Evolutionary conservation across 2,329 filamentous ascomycete genomes (phyloP), one percentile per base, ranked within the genome.

Genomic region (Phyllosticta capitalensis): DNA sequence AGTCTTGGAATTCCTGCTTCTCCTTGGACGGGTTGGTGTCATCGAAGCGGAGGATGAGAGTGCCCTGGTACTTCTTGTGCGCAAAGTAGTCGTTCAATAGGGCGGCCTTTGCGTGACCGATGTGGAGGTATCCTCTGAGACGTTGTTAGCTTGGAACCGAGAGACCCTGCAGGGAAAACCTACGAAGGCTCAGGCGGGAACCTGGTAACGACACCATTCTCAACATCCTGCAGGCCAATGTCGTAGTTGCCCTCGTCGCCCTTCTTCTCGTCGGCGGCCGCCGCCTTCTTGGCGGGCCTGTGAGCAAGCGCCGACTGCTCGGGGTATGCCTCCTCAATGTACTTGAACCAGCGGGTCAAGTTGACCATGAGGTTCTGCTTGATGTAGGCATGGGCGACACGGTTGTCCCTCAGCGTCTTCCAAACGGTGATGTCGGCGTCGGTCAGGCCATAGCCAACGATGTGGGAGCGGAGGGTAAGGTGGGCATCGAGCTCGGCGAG

Each of bases 1-100:
- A 83, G 75, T 97, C 91, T 72, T 97, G 87, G 72, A 87, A 99
- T 77, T 97, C 94, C 72, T 92, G 86, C 79, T 95, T 96, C 80
- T 99, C 94, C 74, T 97, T 97, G 62, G 88, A 86, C 7, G 94
- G 94, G 76, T 99, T 99, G 60, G 94, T 99, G 71, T 99, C 94
- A 71, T 99, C 94, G 69, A 99, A 94, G 62, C 94, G 89, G 55
- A 97, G 83, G 61, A 95, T 85, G 67, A 99, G 81, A 68, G 88
- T 95, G 68, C 94, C 94, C 62, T 92, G 86, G 79, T 95, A 95
- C 67, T 90, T 89, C 72, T 91, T 87, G 74, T 96, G 91, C 52
- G 91, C 92, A 67, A 97, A 97, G 80, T 95, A 97, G 73, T 97
- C 92, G 77, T 94, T 96, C 60, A 97, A 84, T 59, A 95, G 81